phyloP scores from a whole-genome alignment of 306 rosid genomes.

The Hippophae gyantsensis region DNA sequence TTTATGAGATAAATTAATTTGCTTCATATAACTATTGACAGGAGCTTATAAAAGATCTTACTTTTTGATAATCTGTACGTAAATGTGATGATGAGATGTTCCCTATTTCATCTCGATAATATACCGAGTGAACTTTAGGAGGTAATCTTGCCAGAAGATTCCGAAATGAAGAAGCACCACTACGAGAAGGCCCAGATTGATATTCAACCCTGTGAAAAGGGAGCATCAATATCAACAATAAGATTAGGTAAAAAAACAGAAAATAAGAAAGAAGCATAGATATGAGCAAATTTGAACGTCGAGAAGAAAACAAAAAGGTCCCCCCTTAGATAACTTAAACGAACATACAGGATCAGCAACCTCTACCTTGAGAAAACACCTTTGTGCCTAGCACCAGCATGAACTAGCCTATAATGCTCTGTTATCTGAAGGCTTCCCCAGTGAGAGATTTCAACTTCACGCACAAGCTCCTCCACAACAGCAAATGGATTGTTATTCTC shows the following conservation, averaged over 20 bases:
- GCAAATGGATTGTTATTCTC: conserved; percentile 88
- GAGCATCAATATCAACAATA: conserved; percentile 13
- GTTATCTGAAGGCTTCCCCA: conserved; percentile 91
- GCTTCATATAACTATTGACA: neutral
- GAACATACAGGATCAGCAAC: conserved; percentile 10
- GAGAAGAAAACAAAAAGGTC: conserved; percentile 2
- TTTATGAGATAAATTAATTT: neutral
- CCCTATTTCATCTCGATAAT: conserved; percentile 84
- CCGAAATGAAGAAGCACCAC: conserved; percentile 71
- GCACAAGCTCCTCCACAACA: conserved; percentile 92
- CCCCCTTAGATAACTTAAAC: neutral
- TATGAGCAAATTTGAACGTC: neutral
- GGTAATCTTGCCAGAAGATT: conserved; percentile 77
- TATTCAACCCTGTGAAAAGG: conserved; percentile 74
- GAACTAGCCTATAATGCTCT: conserved; percentile 65
- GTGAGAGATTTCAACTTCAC: conserved; percentile 95
- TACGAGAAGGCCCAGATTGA: conserved; percentile 51
- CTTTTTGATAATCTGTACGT: conserved; percentile 62
- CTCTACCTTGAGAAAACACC: conserved; percentile 86
- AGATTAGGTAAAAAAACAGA: neutral
- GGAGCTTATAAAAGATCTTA: conserved; percentile 12
- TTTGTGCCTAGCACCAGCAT: conserved; percentile 89
- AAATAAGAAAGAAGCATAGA: conserved; percentile 1
- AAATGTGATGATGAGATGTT: conserved; percentile 89
- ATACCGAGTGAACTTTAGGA: conserved; percentile 89